Evolutionary conservation across 805 yeast species (phyloP), one percentile per base, ranked within the genome.

Genomic region (Metschnikowia reukaufii): DNA sequence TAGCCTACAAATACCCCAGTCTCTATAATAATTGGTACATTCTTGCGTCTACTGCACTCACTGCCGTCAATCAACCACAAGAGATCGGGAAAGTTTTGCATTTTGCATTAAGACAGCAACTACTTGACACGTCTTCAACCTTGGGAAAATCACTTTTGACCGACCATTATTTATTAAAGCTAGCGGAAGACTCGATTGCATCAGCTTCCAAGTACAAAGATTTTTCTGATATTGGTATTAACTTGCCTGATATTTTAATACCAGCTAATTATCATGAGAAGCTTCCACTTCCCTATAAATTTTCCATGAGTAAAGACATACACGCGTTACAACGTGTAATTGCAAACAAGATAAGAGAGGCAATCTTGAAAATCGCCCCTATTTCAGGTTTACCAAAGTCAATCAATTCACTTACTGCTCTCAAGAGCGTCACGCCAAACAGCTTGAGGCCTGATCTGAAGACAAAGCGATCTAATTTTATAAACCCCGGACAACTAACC

Each of bases 301-400:
- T 55, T 53, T 49, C 62, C 21, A 61, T 56, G 27, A 47, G 64
- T 13, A 64, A 65, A 30, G 75, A 72, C 39, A 68, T 71, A 37
- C 65, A 59, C 42, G 65, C 66, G 8, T 62, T 63, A 15, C 76
- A 72, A 50, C 49, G 52, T 9, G 50, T 51, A 13, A 25, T 72
- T 17, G 74, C 91, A 0, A 70, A 72, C 34, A 79, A 84, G 54
- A 70, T 86, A 44, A 72, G 96, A 49, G 97, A 91, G 58, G 83
- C 90, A 7, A 67, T 91, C 2, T 67, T 91, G 58, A 91, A 90
- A 60, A 74, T 88, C 3, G 77, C 86, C 0, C 96, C 96, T 0
- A 67, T 91, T 38, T 80, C 83, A 13, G 97, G 97, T 0, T 72
- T 90, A 12, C 97, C 97, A 1, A 84, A 83, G 55, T 79, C 90